Evolutionary conservation across 352 stramenopile genomes (phyloP), one percentile per base, ranked within the genome.

Genomic region (Thraustochytrium sp.): DNA sequence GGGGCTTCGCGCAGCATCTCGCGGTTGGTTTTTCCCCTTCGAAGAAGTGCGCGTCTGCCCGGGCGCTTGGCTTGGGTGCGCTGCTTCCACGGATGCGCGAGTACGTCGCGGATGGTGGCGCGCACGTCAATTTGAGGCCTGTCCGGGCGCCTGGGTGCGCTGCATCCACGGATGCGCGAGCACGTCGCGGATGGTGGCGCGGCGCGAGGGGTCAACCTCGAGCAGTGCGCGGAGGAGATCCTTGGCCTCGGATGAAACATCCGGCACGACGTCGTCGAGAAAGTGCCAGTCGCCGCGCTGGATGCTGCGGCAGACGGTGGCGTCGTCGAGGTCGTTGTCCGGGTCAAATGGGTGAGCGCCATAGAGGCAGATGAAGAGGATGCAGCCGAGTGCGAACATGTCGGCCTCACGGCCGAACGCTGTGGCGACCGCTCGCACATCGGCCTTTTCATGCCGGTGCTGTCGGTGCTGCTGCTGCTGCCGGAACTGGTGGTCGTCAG

Each of bases 31-130:
- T n/a, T n/a, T n/a, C n/a, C n/a, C n/a, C n/a, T n/a, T n/a, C n/a
- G n/a, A n/a, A n/a, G n/a, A n/a, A n/a, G n/a, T n/a, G n/a, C n/a
- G n/a, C n/a, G n/a, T n/a, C n/a, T n/a, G n/a, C n/a, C n/a, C n/a
- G n/a, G n/a, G n/a, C n/a, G n/a, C n/a, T n/a, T n/a, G n/a, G n/a
- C n/a, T n/a, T n/a, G n/a, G n/a, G n/a, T n/a, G n/a, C n/a, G n/a
- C n/a, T n/a, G n/a, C n/a, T n/a, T n/a, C 91, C 90, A 96, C 13
- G 90, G 87, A 76, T 96, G 92, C 2, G 75, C 75, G 0, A 96
- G 87, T 0, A 92, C 90, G 56, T 94, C 86, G 11, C 85, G 87
- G 1, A 91, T 91, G 8, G 91, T 94, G 46, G 93, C 85, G 8
- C 92, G 89, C 65, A 86, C 84, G 23, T 74, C 56, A n/a, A n/a